A percentile compares a stretch with the other conserved stretches of the same genome.
Evolutionary conservation across 2,329 filamentous ascomycete genomes (phyloP).

Genomic region (Colletotrichum sp.): DNA sequence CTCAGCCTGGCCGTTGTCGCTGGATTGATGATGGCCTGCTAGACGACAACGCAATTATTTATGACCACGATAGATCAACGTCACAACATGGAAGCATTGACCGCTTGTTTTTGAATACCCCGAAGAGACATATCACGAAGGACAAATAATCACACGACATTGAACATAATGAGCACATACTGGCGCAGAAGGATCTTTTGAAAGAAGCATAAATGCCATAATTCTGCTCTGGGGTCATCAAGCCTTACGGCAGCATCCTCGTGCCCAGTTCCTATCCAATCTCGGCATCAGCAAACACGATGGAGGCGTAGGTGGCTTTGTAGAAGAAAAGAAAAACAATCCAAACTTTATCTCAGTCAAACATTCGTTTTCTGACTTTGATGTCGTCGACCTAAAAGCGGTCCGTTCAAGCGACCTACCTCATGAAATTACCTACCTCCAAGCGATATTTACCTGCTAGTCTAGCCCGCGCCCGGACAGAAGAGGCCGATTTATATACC

Average conservation of each 20-base stretch:
- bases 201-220: not conserved
- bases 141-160: not conserved
- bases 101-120: not conserved
- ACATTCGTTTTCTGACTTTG: not conserved
- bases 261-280: not conserved
- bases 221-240: not conserved
- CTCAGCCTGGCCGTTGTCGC: not conserved
- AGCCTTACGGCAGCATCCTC: not conserved
- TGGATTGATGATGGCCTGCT: not conserved
- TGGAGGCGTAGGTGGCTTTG: not conserved
- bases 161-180: not conserved
- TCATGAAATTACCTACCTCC: not conserved
- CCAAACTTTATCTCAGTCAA: accelerated
- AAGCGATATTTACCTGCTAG: not conserved
- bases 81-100: constrained; percentile 12
- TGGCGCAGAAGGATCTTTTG: not conserved
- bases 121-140: not conserved
- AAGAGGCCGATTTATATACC: not conserved
- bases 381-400: not conserved
- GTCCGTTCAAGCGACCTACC: not conserved
- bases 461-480: not conserved
- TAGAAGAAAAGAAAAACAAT: not conserved
- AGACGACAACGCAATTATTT: not conserved
- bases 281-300: not conserved
- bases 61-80: not conserved